Conservation (phyloP, 1,139 yeast species). For the Pichia inconspicua region DNA sequence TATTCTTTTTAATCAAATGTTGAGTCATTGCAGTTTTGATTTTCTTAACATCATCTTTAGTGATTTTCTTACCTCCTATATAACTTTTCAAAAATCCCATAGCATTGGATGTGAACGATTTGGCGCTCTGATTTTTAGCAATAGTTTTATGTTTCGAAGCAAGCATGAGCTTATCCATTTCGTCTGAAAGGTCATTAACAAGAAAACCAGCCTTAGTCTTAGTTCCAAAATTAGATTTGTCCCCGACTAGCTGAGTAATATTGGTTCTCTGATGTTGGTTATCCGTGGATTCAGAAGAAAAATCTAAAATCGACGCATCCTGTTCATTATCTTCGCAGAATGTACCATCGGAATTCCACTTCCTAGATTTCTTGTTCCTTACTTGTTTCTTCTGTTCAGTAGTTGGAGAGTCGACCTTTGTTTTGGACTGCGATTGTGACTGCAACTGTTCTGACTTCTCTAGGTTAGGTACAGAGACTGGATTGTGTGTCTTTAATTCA, state of each 20-base stretch:
- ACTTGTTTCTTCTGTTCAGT: slow-evolving; percentile 9
- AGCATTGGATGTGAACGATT: slow-evolving; percentile 28
- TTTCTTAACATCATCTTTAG: slow-evolving; percentile 36
- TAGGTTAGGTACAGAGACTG: slow-evolving; percentile 7
- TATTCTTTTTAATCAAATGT: slow-evolving; percentile 43
- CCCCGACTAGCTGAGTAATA: slow-evolving; percentile 29
- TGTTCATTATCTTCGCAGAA: slow-evolving; percentile 31
- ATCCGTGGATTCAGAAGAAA: slow-evolving; percentile 29
- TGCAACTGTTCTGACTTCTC: slow-evolving; percentile 7
- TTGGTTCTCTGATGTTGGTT: slow-evolving; percentile 15
- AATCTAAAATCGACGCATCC: slow-evolving; percentile 34
- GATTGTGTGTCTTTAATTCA: slow-evolving; percentile 16
- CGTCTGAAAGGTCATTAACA: slow-evolving; percentile 41
- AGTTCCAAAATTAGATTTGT: slow-evolving; percentile 38
- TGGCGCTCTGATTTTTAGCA: slow-evolving; percentile 20
- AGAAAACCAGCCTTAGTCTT: slow-evolving; percentile 41
- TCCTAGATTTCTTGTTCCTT: slow-evolving; percentile 30
- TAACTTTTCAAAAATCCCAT: slow-evolving; percentile 48
- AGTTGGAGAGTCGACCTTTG: background rate
- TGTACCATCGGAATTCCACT: slow-evolving; percentile 45
- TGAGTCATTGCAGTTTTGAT: slow-evolving; percentile 38
- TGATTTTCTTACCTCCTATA: slow-evolving; percentile 55
- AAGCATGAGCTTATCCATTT: slow-evolving; percentile 35
- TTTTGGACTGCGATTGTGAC: slow-evolving; percentile 3
- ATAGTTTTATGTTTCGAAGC: slow-evolving; percentile 15